These are phyloP conservation scores for Pseudofabraea citricarpa DNA, from an alignment of 2,329 filamentous ascomycete genomes.

Conservation along the genomic window DNA sequence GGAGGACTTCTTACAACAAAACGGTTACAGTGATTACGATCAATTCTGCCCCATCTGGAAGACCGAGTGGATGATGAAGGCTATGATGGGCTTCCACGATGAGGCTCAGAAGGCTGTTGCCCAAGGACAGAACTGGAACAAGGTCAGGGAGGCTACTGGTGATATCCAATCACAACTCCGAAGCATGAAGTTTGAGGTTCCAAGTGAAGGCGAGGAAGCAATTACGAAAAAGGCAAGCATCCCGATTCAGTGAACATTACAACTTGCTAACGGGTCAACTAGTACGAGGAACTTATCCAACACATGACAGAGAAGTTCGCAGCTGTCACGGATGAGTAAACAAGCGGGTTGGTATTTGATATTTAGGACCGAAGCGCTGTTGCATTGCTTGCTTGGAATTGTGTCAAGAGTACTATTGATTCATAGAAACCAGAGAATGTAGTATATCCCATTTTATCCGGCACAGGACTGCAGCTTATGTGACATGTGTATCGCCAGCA, in stretches of 20 bases:
- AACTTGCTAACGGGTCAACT: constrained; percentile 10
- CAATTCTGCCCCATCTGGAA: constrained; percentile 99
- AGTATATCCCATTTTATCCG: no score
- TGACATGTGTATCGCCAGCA: no score
- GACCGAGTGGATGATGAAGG: constrained; percentile 99
- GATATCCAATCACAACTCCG: constrained; percentile 83
- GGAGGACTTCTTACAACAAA: constrained; percentile 98
- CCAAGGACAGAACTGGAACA: constrained; percentile 86
- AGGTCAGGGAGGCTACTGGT: constrained; percentile 84
- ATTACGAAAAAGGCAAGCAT: constrained; percentile 75
- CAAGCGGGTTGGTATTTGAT: background rate
- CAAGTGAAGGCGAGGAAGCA: constrained; percentile 74
- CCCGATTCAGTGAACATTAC: background rate
- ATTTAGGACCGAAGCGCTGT: background rate
- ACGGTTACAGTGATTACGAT: constrained; percentile 98
- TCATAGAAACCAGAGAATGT: constrained; percentile 1
- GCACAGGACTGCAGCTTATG: no score
- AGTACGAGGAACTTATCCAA: constrained; percentile 92
- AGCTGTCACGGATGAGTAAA: constrained; percentile 87
- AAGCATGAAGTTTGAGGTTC: constrained; percentile 95
- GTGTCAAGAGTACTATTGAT: background rate
- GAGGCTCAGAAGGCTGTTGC: constrained; percentile 93
- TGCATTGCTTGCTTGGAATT: constrained; percentile 1
- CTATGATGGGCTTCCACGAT: constrained; percentile 97
- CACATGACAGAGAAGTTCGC: constrained; percentile 97